Conservation (phyloP, 768 basidiomycete species). For the Basidioascus undulatus region DNA sequence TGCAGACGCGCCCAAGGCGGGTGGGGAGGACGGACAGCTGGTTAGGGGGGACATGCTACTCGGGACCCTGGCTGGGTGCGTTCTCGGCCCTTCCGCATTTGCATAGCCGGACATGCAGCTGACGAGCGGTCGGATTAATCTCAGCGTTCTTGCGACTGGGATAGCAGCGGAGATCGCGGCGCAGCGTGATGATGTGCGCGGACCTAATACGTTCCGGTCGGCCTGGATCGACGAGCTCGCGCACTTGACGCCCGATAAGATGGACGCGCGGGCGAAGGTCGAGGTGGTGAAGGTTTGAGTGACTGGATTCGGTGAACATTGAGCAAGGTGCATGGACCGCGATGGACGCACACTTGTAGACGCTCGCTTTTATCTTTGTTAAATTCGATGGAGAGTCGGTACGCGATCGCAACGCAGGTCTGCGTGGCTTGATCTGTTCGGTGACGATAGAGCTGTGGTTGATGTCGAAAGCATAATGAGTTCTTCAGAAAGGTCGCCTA, state of each 20-base stretch:
- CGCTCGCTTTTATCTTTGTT: too few species aligned
- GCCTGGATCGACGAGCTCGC: slow-evolving; percentile 37
- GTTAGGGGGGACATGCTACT: slow-evolving; percentile 55
- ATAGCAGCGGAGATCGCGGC: slow-evolving; percentile 38
- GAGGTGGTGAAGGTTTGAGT: too few species aligned
- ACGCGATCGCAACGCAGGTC: too few species aligned
- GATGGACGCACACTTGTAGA: too few species aligned
- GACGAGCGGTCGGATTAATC: slow-evolving; percentile 4
- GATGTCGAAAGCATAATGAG: too few species aligned
- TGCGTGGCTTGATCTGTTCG: too few species aligned
- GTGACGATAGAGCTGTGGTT: too few species aligned
- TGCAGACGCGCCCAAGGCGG: slow-evolving; percentile 16
- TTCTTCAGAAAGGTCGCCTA: too few species aligned
- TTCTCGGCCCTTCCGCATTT: slow-evolving; percentile 1
- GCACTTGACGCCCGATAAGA: slow-evolving; percentile 17
- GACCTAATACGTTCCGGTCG: slow-evolving; percentile 40
- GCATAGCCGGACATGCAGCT: background rate
- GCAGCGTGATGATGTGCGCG: slow-evolving; percentile 26
- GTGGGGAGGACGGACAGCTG: slow-evolving; percentile 22
- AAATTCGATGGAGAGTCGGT: too few species aligned
- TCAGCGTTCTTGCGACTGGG: slow-evolving; percentile 33
- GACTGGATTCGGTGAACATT: too few species aligned
- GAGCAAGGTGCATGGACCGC: too few species aligned
- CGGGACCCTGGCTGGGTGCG: slow-evolving; percentile 54
- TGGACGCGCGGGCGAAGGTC: slow-evolving; percentile 16